Evolutionary conservation across 106 monocot species (phyloP).

Genomic region (Acorus gramineus): DNA sequence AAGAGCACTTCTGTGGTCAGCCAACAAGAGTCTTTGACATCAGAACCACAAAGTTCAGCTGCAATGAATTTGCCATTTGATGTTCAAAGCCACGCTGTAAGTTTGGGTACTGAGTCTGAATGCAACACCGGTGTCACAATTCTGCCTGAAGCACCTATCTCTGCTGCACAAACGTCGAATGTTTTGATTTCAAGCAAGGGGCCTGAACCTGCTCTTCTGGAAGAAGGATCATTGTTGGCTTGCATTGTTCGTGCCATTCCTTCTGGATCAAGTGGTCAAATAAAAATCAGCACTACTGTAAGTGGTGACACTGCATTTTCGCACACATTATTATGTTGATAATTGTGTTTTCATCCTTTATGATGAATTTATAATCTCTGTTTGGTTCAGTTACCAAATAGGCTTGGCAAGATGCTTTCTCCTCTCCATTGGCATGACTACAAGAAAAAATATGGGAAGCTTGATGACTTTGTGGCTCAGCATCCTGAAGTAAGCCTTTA

Average conservation of each 20-base stretch:
- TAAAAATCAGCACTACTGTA: conserved; percentile 85
- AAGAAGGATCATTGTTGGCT: conserved; percentile 84
- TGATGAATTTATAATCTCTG: background rate
- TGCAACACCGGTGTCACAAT: conserved; percentile 4
- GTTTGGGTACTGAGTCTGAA: conserved; percentile 23
- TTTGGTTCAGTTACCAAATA: conserved; percentile 70
- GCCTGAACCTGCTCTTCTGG: conserved; percentile 43
- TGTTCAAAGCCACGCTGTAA: conserved; percentile 10
- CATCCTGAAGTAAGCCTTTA: conserved; percentile 81
- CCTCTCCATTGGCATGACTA: conserved; percentile 99
- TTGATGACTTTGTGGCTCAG: conserved; percentile 74
- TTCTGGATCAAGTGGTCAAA: conserved; percentile 49
- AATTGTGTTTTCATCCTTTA: background rate
- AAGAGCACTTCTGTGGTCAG: background rate
- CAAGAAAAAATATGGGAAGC: conserved; percentile 78
- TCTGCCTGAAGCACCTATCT: conserved; percentile 17
- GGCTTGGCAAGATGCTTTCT: conserved; percentile 89
- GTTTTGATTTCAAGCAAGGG: conserved; percentile 16
- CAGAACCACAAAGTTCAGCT: conserved; percentile 18
- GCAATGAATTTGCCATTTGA: conserved; percentile 9
- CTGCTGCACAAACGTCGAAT: conserved; percentile 10
- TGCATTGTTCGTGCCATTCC: conserved; percentile 98
- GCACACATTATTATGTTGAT: too few relatives aligned
- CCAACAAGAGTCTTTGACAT: conserved; percentile 7
- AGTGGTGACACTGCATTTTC: conserved; percentile 7